These are phyloP conservation scores for Melampsora allii-populina DNA, from an alignment of 1,284 basidiomycete species.

Conservation along the genomic window DNA sequence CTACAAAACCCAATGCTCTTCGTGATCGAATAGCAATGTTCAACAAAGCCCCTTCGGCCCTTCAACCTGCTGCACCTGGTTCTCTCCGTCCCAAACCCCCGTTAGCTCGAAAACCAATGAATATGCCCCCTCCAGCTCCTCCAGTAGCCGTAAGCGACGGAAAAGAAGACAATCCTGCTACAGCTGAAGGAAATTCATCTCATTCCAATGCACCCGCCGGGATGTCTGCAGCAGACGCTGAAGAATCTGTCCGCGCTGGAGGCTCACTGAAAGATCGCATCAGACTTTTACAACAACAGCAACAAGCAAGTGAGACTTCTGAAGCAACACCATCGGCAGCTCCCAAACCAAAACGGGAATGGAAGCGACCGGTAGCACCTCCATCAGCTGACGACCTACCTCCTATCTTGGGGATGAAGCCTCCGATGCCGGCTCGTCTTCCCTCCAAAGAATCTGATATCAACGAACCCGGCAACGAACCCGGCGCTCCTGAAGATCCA, in stretches of 20 bases:
- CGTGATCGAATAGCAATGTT: conserved; percentile 44
- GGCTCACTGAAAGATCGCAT: conserved; percentile 43
- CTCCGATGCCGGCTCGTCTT: not conserved
- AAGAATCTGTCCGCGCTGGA: conserved; percentile 40
- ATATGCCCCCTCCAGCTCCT: conserved; percentile 34
- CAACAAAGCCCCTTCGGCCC: conserved; percentile 24
- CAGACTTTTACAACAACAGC: conserved; percentile 34
- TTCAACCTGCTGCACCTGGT: conserved; percentile 5
- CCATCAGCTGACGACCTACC: conserved; percentile 12
- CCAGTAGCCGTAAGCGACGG: conserved; percentile 8
- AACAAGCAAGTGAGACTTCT: conserved; percentile 15
- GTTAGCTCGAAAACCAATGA: conserved; percentile 30
- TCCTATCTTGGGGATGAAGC: conserved; percentile 7
- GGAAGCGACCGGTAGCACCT: conserved; percentile 30
- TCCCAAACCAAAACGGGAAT: conserved; percentile 42
- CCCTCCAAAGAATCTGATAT: not conserved
- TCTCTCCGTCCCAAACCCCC: conserved; percentile 30
- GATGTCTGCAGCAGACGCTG: conserved; percentile 43
- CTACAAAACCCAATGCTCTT: conserved; percentile 36
- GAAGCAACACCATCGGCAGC: conserved; percentile 8
- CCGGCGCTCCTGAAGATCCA: not conserved
- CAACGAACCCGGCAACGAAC: conserved; percentile 12
- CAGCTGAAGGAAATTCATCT: not conserved
- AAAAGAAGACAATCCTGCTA: not conserved
- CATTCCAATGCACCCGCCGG: conserved; percentile 16